Evolutionary conservation across 2,329 filamentous ascomycete species (phyloP).

Genomic region (Didymellaceae sp.): DNA sequence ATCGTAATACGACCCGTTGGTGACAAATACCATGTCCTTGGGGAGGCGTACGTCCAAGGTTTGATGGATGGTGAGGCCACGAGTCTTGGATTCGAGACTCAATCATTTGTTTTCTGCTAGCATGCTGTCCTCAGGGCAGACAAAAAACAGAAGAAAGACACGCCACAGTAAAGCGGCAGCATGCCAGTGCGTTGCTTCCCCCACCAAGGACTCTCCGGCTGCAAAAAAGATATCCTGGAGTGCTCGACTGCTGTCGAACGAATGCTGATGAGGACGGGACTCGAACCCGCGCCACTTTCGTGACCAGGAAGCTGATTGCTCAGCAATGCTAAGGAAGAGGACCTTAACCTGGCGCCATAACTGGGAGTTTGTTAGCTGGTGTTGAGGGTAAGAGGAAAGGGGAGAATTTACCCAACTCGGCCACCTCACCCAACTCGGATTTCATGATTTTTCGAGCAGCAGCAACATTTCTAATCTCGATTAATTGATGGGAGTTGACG

Average conservation of each 20-base stretch:
- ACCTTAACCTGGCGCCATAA: background rate
- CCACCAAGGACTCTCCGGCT: too few species aligned
- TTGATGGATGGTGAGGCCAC: conserved; percentile 11
- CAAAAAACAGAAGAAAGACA: too few species aligned
- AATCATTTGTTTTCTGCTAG: background rate
- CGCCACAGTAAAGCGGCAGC: too few species aligned
- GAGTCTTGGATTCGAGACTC: background rate
- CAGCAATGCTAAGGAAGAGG: background rate
- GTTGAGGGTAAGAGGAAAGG: too few species aligned
- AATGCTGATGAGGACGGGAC: background rate
- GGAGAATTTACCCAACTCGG: too few species aligned
- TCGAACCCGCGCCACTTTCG: background rate
- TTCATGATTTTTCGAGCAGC: too few species aligned
- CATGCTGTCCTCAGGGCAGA: too few species aligned
- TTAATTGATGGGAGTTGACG: too few species aligned
- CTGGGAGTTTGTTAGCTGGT: too few species aligned
- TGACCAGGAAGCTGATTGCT: background rate
- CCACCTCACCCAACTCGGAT: too few species aligned
- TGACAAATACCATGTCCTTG: background rate
- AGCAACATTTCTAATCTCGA: too few species aligned
- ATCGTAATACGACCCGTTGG: conserved; percentile 2
- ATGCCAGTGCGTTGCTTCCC: too few species aligned
- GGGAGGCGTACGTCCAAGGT: conserved; percentile 7
- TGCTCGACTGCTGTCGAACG: background rate
- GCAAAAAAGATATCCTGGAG: background rate